Percentiles rank a stretch among this genome's conserved stretches.
Evolutionary conservation across 345 rosid genomes (phyloP).

Genomic region (Capsella bursapastoris): DNA sequence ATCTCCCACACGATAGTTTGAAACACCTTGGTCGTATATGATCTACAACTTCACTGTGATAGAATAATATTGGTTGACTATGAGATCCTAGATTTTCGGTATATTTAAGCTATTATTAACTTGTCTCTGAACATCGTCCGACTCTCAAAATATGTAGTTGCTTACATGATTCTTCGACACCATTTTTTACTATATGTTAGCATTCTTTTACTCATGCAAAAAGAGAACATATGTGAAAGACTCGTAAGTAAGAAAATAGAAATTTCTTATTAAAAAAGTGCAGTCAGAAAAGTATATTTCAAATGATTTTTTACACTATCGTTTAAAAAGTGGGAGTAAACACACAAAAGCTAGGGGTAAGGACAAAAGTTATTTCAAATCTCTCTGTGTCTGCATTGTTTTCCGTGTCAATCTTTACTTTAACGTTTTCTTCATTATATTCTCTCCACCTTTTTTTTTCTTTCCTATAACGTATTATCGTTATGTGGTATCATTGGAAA

Average conservation of each 20-base stretch:
- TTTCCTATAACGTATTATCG: background rate
- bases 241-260: background rate
- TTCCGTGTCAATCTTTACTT: conserved; percentile 39
- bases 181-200: background rate
- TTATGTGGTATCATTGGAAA: conserved; percentile 6
- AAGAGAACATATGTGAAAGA: background rate
- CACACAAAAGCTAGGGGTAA: conserved; percentile 25
- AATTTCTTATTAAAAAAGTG: background rate
- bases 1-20: no score
- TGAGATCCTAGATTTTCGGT: no score
- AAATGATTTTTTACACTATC: conserved; percentile 34
- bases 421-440: conserved; percentile 43
- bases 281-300: conserved; percentile 40
- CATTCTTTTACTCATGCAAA: background rate
- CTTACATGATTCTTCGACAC: no score
- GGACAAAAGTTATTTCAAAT: background rate
- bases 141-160: no score
- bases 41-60: no score
- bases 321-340: conserved; percentile 16
- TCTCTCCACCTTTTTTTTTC: background rate
- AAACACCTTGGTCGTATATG: no score
- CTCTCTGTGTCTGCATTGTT: conserved; percentile 35
- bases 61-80: no score
- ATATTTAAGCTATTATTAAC: no score
- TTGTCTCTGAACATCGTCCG: no score